Evolutionary conservation across 768 basidiomycete species (phyloP).

Genomic region (Cubamyces sp.): DNA sequence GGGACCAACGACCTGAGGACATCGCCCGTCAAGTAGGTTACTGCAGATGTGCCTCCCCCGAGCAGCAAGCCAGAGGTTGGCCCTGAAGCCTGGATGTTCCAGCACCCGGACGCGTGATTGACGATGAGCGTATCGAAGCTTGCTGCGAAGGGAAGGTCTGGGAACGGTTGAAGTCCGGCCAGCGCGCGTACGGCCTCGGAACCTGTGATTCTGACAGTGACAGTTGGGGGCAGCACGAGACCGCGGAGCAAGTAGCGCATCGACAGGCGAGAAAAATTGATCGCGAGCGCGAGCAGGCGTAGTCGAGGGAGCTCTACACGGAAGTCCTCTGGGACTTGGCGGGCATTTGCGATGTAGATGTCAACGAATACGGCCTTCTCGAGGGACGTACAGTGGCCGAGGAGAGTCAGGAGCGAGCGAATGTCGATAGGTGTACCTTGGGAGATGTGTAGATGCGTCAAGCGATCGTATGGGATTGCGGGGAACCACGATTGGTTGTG

Average conservation of each 20-base stretch:
- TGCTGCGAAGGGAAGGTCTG: constrained; percentile 8
- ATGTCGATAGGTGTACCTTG: constrained; percentile 16
- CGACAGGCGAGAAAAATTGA: constrained; percentile 15
- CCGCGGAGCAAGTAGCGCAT: constrained; percentile 17
- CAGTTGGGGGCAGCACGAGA: constrained; percentile 13
- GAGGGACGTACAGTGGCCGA: constrained; percentile 19
- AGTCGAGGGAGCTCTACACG: constrained; percentile 7
- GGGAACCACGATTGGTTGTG: constrained; percentile 22
- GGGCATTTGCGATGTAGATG: constrained; percentile 18
- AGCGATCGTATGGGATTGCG: constrained; percentile 3
- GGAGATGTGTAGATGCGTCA: constrained; percentile 21
- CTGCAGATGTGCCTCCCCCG: neutral
- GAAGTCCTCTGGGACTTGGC: neutral
- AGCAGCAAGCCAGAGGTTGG: constrained; percentile 15
- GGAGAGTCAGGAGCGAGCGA: constrained; percentile 14
- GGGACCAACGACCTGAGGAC: neutral
- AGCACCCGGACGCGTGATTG: neutral
- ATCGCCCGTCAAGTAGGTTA: neutral
- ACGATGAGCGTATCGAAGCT: constrained; percentile 15
- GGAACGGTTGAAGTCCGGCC: constrained; percentile 16
- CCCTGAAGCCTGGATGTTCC: constrained; percentile 7
- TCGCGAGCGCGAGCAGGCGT: constrained; percentile 14
- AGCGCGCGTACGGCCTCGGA: constrained; percentile 19
- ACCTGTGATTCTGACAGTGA: constrained; percentile 13
- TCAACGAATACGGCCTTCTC: constrained; percentile 17